Evolutionary conservation across 441 rosid genomes (phyloP).

Genomic region (Daphne laureola): DNA sequence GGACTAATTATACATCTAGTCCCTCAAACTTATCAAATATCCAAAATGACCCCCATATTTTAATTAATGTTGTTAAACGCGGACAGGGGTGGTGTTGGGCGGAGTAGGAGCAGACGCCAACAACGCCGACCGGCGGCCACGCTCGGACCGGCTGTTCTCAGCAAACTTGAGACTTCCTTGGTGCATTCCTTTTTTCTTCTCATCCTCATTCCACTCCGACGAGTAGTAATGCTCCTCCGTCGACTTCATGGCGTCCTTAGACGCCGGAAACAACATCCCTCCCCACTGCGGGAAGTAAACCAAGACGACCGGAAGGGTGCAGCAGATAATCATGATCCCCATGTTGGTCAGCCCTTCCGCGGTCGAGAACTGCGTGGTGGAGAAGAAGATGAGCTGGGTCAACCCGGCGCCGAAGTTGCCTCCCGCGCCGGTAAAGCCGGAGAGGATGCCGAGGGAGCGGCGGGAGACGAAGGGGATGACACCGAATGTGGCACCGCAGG

Average conservation of each 20-base stretch:
- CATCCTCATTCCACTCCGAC: slow-evolving; percentile 57
- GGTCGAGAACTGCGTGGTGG: slow-evolving; percentile 44
- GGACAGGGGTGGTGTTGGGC: slow-evolving; percentile 26
- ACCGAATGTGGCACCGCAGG: slow-evolving; percentile 78
- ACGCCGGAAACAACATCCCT: slow-evolving; percentile 53
- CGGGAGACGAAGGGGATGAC: slow-evolving; percentile 72
- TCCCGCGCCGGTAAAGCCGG: slow-evolving; percentile 75
- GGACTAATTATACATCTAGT: too few relatives aligned
- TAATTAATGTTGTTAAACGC: slow-evolving; percentile 25
- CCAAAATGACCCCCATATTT: too few relatives aligned
- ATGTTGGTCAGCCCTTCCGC: slow-evolving; percentile 51
- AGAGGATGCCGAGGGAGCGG: slow-evolving; percentile 62
- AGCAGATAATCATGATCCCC: slow-evolving; percentile 70
- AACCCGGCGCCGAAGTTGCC: slow-evolving; percentile 80
- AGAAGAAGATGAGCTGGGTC: slow-evolving; percentile 60
- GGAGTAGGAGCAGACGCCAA: slow-evolving; percentile 25
- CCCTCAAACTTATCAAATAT: too few relatives aligned
- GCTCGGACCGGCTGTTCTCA: slow-evolving; percentile 62
- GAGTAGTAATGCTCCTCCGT: slow-evolving; percentile 59
- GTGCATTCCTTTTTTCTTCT: slow-evolving; percentile 57
- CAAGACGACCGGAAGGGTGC: slow-evolving; percentile 55
- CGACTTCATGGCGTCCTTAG: slow-evolving; percentile 31
- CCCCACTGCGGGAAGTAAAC: slow-evolving; percentile 90
- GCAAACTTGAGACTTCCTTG: slow-evolving; percentile 64
- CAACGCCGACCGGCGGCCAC: slow-evolving; percentile 38